Evolutionary conservation across 2,329 filamentous ascomycete genomes (phyloP), one percentile per base, ranked within the genome.

Genomic region (Xylaria digitata): DNA sequence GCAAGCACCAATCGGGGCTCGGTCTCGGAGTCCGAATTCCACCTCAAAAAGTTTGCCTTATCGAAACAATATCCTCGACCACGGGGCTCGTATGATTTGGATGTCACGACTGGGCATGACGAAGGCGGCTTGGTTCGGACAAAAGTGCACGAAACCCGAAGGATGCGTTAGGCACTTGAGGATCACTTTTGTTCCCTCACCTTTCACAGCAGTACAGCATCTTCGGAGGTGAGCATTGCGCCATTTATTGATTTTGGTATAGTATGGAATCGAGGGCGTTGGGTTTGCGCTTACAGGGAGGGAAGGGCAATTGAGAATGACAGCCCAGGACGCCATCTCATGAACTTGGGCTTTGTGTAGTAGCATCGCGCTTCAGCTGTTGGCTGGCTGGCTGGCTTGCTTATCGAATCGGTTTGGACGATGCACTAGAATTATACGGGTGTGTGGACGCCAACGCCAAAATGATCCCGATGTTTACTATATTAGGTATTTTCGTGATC

Each of bases 11-110:
- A 68, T 63, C 58, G 58, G 63, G 48, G 6, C 42, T 56, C 66
- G 54, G 62, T 13, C n/a, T 64, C 66, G 66, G 66, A 53, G 57
- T 59, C 66, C 66, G 66, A 68, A 37, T 53, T 21, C 53, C 37
- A 55, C 3, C 43, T 17, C 53, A 43, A 37, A 26, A 42, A 46
- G 9, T 26, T 42, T 56, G 23, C 49, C 26, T 26, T 42, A 42
- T 42, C 60, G 42, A 54, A 49, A 56, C 30, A 26, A 42, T 54
- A 49, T 56, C 50, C 19, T 15, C 37, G 32, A n/a, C 7, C 34
- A 43, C 42, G 13, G 43, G 43, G 45, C n/a, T 61, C 50, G 32
- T 40, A n/a, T 13, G 32, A 54, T 32, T 40, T 53, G 50, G 30
- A 53, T 53, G 32, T 37, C 32, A 37, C 50, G 17, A 19, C 26